Evolutionary conservation across 441 rosid species (phyloP).

Genomic region (Jatropha podagrica): DNA sequence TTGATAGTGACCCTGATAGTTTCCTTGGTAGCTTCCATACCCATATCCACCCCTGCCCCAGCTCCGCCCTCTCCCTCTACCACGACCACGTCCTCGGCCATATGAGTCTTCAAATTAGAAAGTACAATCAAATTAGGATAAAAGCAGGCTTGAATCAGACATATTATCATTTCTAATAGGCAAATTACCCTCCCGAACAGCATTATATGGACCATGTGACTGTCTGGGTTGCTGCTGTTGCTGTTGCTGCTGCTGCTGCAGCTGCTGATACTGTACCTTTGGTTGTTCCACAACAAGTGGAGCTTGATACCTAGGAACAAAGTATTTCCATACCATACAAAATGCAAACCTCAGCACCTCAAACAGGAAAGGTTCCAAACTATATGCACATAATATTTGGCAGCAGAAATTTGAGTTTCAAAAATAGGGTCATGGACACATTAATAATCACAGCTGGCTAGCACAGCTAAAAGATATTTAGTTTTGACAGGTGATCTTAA

Average conservation of each 20-base stretch:
- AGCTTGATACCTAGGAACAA: slow-evolving; percentile 70
- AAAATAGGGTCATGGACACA: neutral
- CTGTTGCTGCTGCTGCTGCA: slow-evolving; percentile 39
- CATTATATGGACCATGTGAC: slow-evolving; percentile 44
- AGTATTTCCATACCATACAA: slow-evolving; percentile 11
- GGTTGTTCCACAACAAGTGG: slow-evolving; percentile 50
- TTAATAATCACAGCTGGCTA: neutral
- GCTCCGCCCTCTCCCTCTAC: slow-evolving; percentile 75
- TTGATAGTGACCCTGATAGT: slow-evolving; percentile 56
- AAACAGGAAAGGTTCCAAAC: neutral
- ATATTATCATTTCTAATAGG: slow-evolving; percentile 5
- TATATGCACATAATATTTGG: neutral
- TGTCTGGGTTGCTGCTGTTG: slow-evolving; percentile 50
- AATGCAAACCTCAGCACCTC: neutral
- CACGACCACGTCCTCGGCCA: slow-evolving; percentile 70
- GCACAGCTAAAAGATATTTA: neutral
- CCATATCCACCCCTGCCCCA: slow-evolving; percentile 76
- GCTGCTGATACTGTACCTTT: slow-evolving; percentile 47
- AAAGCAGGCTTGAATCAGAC: slow-evolving; percentile 6
- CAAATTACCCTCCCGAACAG: slow-evolving; percentile 59
- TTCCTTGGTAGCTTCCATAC: slow-evolving; percentile 68
- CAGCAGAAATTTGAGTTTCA: neutral
- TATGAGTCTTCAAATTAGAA: slow-evolving; percentile 53
- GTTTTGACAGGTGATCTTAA: neutral
- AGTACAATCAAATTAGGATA: slow-evolving; percentile 10